Base-by-base conservation (phyloP, 2,329 filamentous ascomycete species). In the Diaporthe humulicola region DNA sequence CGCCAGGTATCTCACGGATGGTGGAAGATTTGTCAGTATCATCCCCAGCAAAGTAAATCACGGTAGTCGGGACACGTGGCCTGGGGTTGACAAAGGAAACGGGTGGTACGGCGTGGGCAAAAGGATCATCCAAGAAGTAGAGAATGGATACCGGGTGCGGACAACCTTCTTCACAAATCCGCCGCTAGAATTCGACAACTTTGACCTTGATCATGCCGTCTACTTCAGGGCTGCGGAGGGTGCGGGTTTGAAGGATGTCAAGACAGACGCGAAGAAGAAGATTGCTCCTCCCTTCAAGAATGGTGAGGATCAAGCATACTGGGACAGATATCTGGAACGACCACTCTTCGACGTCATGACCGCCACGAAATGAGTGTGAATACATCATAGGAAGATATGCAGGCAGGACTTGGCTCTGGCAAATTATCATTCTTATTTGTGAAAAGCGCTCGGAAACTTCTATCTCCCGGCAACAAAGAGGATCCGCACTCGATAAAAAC, bases 201-300 rank as follows among this genome's bases (percentile, higher is more conserved):
- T 33, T 15, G 40, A 64, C 15, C 60, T 64, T 12, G 25, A 64
- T 30, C 60, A 64, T 25, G 17, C 15, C 9, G 60, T 64, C 5
- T 64, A 30, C n/a, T 45, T 64, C 60, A 45, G 17, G 25, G 60
- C 60, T 45, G 60, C 40, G 4, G 10, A 45, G 25, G 9, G 25
- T 2, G 60, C 38, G 9, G 60, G 40, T 9, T 25, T 45, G 15
- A 45, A 30, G 4, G 25, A 64, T 30, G 38, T 64, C 25, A 45
- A n/a, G 38, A 64, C 60, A 45, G 60, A 64, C 28, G 60, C 40
- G 9, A 64, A 33, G 40, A 17, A 64, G 40, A 64, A 64, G 17
- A 45, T 64, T 30, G 38, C 40, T 25, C 40, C 60, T 19, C 40
- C 25, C 6, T 45, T 45, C 60, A 45, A 30, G 40, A 19, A 22